Conservation (phyloP, 139 green algal genomes). For the Limnomonas spitsbergensis region DNA sequence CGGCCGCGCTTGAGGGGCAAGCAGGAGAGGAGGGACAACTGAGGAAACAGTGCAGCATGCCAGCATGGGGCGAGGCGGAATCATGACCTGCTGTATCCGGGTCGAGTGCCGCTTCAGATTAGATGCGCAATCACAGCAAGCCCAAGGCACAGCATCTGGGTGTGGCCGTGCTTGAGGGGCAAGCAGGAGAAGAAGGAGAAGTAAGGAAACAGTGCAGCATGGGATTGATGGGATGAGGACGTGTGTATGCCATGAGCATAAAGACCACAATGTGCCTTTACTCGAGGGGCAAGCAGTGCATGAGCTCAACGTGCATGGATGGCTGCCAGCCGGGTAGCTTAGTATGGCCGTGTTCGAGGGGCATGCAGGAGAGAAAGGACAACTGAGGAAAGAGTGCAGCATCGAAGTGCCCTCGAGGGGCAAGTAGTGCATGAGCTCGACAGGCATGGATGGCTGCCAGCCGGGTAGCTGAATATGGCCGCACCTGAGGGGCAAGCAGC, state of each 20-base stretch:
- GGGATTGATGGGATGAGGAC: too few species aligned
- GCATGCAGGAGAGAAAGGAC: too few species aligned
- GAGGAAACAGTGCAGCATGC: too few species aligned
- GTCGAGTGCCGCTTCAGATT: constrained; percentile 40
- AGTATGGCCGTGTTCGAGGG: constrained; percentile 20
- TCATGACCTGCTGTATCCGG: constrained; percentile 35
- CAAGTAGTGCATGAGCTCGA: constrained; percentile 35
- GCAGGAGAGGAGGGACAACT: too few species aligned
- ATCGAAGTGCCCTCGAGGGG: too few species aligned
- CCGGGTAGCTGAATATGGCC: constrained; percentile 35
- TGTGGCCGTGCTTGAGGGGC: constrained; percentile 19
- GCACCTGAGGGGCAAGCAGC: too few species aligned
- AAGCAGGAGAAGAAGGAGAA: too few species aligned
- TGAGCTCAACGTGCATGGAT: constrained; percentile 20
- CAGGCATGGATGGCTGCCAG: constrained; percentile 18
- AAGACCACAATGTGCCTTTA: constrained; percentile 37
- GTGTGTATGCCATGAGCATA: too few species aligned
- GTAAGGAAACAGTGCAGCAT: too few species aligned
- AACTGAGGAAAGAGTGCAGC: too few species aligned
- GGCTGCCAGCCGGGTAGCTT: too few species aligned
- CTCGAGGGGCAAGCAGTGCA: constrained; percentile 35
- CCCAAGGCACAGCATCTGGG: constrained; percentile 36
- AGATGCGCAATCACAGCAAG: constrained; percentile 36
- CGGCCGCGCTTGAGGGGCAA: constrained; percentile 10
- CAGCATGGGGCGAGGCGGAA: too few species aligned